Evolutionary conservation across 78 protist species (phyloP), one percentile per base, ranked within the genome.

Genomic region (Pigoraptor vietnamica): DNA sequence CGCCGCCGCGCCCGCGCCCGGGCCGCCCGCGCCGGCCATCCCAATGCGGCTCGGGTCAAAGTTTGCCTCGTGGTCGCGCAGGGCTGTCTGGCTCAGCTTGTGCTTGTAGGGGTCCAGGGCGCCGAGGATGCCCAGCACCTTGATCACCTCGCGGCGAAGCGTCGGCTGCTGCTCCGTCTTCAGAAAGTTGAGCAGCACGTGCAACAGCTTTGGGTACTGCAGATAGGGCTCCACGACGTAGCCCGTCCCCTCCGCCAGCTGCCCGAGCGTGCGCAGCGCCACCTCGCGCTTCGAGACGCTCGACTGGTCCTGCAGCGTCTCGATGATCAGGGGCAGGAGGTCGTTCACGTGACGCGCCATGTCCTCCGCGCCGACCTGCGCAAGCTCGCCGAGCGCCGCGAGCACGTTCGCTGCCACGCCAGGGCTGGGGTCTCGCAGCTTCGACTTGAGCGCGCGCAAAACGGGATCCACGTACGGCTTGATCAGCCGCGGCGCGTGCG

Each of bases 31-130:
- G 56, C 56, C 56, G 6, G 39, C 67, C 6, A 48, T 48, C 67
- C 67, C 67, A 79, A 79, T 25, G 34, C 34, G 34, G 32, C 21
- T 25, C 32, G 23, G 34, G 87, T 90, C 87, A 19, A 81, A 29
- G 48, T 9, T 67, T 9, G 25, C 92, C 24, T 34, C 83, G 37
- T 9, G 37, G 92, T 38, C 89, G 82, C 93, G 84, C 55, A 40
- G 24, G 23, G 33, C 24, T 24, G 24, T 1, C 81, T 9, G 37
- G 37, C 24, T 32, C 39, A 24, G 37, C 89, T 90, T 93, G 90
- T 97, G 95, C 48, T 90, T 92, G 87, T 95, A 95, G 29, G 99
- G 99, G 92, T 98, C 99, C 29, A 97, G 89, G 9, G 99, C 99
- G 48, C 99, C 99, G 19, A 98, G 37, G n/a, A 98, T 96, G 87